phyloP scores from a whole-genome alignment of 2,329 filamentous ascomycete species.

The Geoglossum cookeanum region DNA sequence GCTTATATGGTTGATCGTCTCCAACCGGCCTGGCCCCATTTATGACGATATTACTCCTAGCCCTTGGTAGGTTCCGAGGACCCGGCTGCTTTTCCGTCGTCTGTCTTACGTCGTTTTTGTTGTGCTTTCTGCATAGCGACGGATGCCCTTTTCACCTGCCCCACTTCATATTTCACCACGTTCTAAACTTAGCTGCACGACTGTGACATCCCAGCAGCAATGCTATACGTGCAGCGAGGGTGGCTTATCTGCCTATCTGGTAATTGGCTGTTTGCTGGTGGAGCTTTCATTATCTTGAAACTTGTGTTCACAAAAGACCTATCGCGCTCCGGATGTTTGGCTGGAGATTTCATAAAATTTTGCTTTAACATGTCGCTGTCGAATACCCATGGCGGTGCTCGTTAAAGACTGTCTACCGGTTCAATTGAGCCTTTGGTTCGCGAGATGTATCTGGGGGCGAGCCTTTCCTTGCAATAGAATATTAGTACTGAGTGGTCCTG shows the following conservation, averaged over 20 bases:
- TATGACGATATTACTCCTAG: not conserved
- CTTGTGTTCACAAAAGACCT: not conserved
- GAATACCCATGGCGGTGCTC: not conserved
- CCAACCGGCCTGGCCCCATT: not conserved
- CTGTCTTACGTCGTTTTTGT: not conserved
- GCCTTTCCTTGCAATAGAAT: not conserved
- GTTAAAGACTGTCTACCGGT: not conserved
- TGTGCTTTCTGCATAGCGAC: slow-evolving; percentile 1
- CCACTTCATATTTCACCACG: not conserved
- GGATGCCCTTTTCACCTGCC: not conserved
- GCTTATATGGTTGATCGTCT: not conserved
- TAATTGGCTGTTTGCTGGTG: not conserved
- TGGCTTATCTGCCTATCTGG: not conserved
- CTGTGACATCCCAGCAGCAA: not conserved
- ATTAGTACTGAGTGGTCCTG: not conserved
- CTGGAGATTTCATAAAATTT: not conserved
- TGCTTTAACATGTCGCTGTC: not conserved
- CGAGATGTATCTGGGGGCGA: not conserved
- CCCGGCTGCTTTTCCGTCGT: not conserved
- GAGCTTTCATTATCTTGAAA: not conserved
- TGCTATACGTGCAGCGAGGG: not conserved
- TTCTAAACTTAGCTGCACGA: not conserved
- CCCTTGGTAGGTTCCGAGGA: not conserved
- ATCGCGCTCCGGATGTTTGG: not conserved
- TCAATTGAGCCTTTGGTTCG: not conserved